Base-by-base conservation (phyloP, 1,284 basidiomycete genomes). In the Vanrija pseudolonga region DNA sequence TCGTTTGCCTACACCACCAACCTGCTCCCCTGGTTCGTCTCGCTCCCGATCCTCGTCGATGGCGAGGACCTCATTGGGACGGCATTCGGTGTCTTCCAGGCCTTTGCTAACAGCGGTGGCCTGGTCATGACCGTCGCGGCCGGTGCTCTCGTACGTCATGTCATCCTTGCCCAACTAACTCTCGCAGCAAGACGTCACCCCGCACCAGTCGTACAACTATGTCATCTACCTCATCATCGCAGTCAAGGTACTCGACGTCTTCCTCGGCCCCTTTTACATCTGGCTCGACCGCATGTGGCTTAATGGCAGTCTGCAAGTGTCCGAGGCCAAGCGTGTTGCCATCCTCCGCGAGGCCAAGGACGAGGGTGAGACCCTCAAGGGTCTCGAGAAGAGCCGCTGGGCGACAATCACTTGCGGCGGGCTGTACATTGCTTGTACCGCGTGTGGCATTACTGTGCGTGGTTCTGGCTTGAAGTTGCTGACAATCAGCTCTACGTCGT, bases 151-250 rank as follows among this genome's bases (percentile, higher is more conserved):
- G 62, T 64, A 20, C 6, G 3, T 9, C 5, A 17, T 12, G 3
- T 11, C 9, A 26, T 0, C 20, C 15, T 23, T 20, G 6, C 32
- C 6, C 17, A n/a, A 36, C 45, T 40, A 41, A 55, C 50, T 26
- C 2, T 17, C 39, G n/a, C 49, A 61, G 50, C 74, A 76, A 51
- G 74, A 76, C 56, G 52, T 50, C 1, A 67, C 67, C 0, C 66
- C 66, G 0, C 52, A 47, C 23, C 56, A 59, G 11, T 61, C 68
- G 45, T 76, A 76, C 56, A 56, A 64, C 44, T 60, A 63, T 19
- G 72, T 74, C 28, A 71, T 76, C 45, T 63, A 66, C 47, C 60
- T 77, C 41, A 63, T 76, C 26, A 73, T 76, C 48, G 76, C 67
- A 4, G 61, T 74, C 59, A 76, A 76, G 53, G 61, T 59, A 3